Base-by-base conservation (phyloP, 441 rosid species). In the Daphne laureola region DNA sequence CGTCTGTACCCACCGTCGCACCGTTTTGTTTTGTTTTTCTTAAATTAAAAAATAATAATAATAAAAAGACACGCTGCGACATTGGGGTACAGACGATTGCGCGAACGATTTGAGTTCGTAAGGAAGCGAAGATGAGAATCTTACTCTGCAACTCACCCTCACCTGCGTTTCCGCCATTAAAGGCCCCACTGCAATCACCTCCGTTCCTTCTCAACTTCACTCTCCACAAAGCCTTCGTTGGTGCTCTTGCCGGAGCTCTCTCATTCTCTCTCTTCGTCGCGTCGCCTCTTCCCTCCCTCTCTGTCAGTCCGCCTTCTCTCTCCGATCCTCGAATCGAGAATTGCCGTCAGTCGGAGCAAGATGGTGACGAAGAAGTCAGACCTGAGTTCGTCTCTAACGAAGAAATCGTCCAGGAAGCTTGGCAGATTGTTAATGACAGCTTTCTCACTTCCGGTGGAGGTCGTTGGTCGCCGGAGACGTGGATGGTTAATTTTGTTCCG, bases 391-490 rank as follows among this genome's bases (percentile, higher is more conserved):
- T 78, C 38, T 78, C 78, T 12, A 77, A 92, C 26, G 82, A 84
- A 59, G 81, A 67, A 46, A 70, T 88, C 54, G 94, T 88, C 36
- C 82, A 84, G 71, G 96, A 92, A 74, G 98, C 96, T 61, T 92
- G 98, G 98, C 78, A 84, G 76, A 81, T 92, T 16, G 86, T 88
- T 35, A 86, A 86, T 51, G 95, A 78, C 5, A 75, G 86, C 63
- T 92, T 80, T 55, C 80, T 86, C 4, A 77, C 75, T 3, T 14
- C 76, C 40, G 75, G 73, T 1, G 38, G 1, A 7, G 7, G 38
- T 31, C 73, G 73, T 5, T 92, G 96, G 98, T 73, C 80, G 44
- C 77, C 87, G 31, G 68, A 88, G 52, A 53, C 74, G 7, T 92
- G 96, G 96, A 74, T 73, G 94, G 95, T 79, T n/a, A n/a, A n/a